Percentiles rank a stretch among this genome's conserved stretches.
These are phyloP conservation scores for Citrus sp. DNA, from an alignment of 345 rosid species.

Conservation along the genomic window DNA sequence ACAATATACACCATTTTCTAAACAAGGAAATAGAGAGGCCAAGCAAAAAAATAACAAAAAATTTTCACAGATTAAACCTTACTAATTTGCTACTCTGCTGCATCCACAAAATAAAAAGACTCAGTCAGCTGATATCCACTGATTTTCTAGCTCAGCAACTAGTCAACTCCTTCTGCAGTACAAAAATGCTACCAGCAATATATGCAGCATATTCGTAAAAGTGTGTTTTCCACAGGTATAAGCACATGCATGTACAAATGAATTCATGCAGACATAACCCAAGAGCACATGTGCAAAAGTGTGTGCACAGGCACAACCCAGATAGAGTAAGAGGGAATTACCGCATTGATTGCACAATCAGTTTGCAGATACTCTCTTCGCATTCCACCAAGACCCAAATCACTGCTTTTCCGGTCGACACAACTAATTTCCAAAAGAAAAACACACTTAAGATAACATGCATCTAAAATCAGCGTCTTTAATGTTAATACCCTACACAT, in stretches of 20 bases:
- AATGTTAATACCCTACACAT: neutral
- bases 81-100: too few relatives aligned
- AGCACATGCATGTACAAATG: neutral
- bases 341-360: constrained; percentile 85
- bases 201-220: neutral
- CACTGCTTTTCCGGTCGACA: constrained; percentile 96
- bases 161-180: neutral
- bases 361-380: constrained; percentile 85
- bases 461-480: constrained; percentile 14
- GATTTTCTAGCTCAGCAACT: neutral
- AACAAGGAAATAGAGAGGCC: neutral
- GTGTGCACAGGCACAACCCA: neutral
- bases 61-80: neutral
- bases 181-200: neutral
- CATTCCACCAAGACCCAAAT: constrained; percentile 73
- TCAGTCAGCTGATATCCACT: too few relatives aligned
- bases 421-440: constrained; percentile 43
- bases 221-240: neutral
- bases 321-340: constrained; percentile 29
- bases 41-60: neutral
- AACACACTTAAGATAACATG: neutral
- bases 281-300: neutral
- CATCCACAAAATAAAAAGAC: too few relatives aligned
- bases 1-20: neutral
- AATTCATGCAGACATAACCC: neutral